Evolutionary conservation across 352 stramenopile genomes (phyloP), one percentile per base, ranked within the genome.

Genomic region (Albugo laibachii): DNA sequence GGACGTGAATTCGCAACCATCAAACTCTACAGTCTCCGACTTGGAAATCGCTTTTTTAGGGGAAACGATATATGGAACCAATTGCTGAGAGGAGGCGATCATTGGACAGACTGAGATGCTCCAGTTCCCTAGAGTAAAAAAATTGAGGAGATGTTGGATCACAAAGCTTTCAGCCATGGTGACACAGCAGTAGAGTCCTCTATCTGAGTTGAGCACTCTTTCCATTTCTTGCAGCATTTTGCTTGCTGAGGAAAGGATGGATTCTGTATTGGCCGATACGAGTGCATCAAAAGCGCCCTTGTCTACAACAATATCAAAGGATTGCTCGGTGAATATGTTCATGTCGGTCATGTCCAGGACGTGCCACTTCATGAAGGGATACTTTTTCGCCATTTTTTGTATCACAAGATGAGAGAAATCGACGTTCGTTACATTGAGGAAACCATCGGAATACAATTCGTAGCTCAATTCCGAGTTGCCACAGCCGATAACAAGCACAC

Each of bases 291-390:
- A 43, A n/a, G 75, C 72, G 16, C 76, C 76, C 53, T 88, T 88
- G 56, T 89, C 76, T 52, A 89, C 47, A 21, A 89, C 66, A 20
- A 83, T 55, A 41, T 88, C 72, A 47, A 86, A 88, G 43, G 56
- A 69, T 1, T 11, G 68, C 35, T 61, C 41, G 38, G 50, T 46
- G 31, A 79, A 54, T 10, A 39, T 37, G 19, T 21, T 40, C 70
- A 87, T 81, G 41, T 61, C 39, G n/a, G 73, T 76, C 65, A 88
- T 83, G 62, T 88, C 72, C 67, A 83, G 80, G 39, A 85, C 66
- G 16, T 75, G 44, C 66, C 69, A 89, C 21, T 66, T 46, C 56
- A 89, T 51, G 47, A 54, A 42, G 41, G 69, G 63, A 38, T 79
- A 51, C 39, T 78, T 79, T 37, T 75, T 69, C 12, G 48, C 44